These are phyloP conservation scores for Euphorbia celastroides DNA, from an alignment of 441 rosid genomes.

Conservation along the genomic window DNA sequence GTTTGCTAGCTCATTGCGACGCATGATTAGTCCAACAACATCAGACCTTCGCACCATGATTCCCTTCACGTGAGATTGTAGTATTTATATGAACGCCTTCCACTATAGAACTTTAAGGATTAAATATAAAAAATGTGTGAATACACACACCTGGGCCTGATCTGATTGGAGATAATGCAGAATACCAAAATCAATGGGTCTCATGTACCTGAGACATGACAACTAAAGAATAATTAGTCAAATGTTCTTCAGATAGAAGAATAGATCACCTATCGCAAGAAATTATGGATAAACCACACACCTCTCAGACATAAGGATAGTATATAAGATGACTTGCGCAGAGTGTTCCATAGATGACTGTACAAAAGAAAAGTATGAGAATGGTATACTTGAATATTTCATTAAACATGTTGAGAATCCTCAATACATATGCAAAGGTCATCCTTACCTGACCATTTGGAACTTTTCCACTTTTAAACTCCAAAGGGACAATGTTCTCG, in stretches of 20 bases:
- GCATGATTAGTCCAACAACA: constrained; percentile 88
- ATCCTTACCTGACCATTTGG: constrained; percentile 72
- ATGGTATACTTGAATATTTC: neutral
- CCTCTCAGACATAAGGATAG: constrained; percentile 99
- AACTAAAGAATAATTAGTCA: constrained; percentile 17
- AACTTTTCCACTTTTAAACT: constrained; percentile 91
- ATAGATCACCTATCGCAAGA: constrained; percentile 1
- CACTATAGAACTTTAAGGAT: constrained; percentile 16
- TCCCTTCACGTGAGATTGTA: constrained; percentile 50
- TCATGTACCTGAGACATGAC: constrained; percentile 54
- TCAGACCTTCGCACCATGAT: constrained; percentile 76
- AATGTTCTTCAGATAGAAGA: neutral
- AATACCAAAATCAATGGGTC: constrained; percentile 80
- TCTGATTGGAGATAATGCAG: constrained; percentile 86
- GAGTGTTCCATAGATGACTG: constrained; percentile 89
- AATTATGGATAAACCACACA: constrained; percentile 28
- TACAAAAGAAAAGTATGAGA: constrained; percentile 23
- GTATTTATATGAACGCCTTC: constrained; percentile 24
- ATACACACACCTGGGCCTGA: constrained; percentile 74
- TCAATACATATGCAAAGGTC: constrained; percentile 9
- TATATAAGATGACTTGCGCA: constrained; percentile 97
- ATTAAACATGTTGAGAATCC: constrained; percentile 6
- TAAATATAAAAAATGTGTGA: constrained; percentile 18
- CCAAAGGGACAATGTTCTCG: constrained; percentile 79
- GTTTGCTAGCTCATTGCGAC: constrained; percentile 93